A percentile compares a stretch with the other conserved stretches of the same genome.
Conservation (phyloP, 192 early-diverging fungal genomes). For the Backusella macrospora region DNA sequence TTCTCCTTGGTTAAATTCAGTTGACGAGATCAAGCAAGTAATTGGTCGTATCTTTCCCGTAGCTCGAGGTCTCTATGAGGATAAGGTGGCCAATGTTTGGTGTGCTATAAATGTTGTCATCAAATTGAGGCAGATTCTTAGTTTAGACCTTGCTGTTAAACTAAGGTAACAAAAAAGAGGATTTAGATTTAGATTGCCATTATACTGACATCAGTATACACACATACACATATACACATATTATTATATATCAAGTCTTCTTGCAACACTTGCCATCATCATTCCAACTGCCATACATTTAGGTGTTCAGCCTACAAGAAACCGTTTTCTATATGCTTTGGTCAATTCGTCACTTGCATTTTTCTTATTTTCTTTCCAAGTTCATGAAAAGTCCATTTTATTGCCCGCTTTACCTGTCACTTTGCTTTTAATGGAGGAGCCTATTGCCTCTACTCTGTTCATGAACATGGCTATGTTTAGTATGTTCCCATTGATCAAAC, state of each 20-base stretch:
- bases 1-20: conserved; percentile 66
- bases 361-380: conserved; percentile 96
- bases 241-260: conserved; percentile 51
- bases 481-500: conserved; percentile 85
- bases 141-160: conserved; percentile 59
- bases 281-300: conserved; percentile 75
- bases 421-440: conserved; percentile 74
- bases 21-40: conserved; percentile 73
- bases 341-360: conserved; percentile 84
- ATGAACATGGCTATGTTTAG: conserved; percentile 85
- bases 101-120: conserved; percentile 86
- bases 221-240: not conserved
- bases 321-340: conserved; percentile 69
- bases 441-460: conserved; percentile 63
- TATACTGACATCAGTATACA: too few species aligned
- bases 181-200: too few species aligned
- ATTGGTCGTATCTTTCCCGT: conserved; percentile 89
- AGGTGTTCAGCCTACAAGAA: conserved; percentile 55
- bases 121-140: conserved; percentile 76
- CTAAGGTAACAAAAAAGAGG: conserved; percentile 57
- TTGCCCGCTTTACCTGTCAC: conserved; percentile 80
- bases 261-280: conserved; percentile 67
- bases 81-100: conserved; percentile 99
- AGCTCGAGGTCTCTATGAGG: conserved; percentile 92
- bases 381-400: conserved; percentile 97